Evolutionary conservation across 306 rosid species (phyloP), one percentile per base, ranked within the genome.

Genomic region (Vigna reflexopilosa): DNA sequence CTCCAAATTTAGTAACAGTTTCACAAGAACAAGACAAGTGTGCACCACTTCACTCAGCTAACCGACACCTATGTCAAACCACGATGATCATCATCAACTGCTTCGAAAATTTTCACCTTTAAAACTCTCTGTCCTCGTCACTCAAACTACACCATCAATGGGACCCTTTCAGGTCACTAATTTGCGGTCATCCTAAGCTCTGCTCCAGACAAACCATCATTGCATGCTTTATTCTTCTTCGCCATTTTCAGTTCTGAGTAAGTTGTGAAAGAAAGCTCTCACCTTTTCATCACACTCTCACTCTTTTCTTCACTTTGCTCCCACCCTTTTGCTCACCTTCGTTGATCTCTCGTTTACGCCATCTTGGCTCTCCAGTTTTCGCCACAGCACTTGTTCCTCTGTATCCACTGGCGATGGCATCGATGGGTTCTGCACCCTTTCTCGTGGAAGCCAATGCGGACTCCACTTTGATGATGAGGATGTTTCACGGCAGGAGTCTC

Each of bases 391-490:
- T 16, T 16, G 8, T 55, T 38, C 12, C 69, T 42, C 3, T 79
- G 12, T 20, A 24, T 82, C 19, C 51, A 30, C 14, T 76, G 28
- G 63, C 69, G 65, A 95, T 93, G 98, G 80, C 91, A 11, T 88
- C 93, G 26, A 42, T 91, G 13, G 83, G 86, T 73, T 83, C 91
- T 51, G 69, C 80, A 7, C 88, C 94, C 17, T 80, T 87, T 63
- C 66, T 83, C 26, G 63, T 86, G 47, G 90, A 84, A 77, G 26
- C 87, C 52, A 88, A 84, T 85, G 56, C 79, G 26, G 92, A 83
- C 13, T 66, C 48, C 70, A 82, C 83, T 34, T 48, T 83, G 57
- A 44, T 83, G 66, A 76, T 86, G 34, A 19, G 80, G 26, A n/a
- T 84, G 38, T 48, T 87, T 85, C 88, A 74, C 19, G 42, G 52